Evolutionary conservation across 2,329 filamentous ascomycete species (phyloP).

Genomic region (Fusarium sterilihyphosum): DNA sequence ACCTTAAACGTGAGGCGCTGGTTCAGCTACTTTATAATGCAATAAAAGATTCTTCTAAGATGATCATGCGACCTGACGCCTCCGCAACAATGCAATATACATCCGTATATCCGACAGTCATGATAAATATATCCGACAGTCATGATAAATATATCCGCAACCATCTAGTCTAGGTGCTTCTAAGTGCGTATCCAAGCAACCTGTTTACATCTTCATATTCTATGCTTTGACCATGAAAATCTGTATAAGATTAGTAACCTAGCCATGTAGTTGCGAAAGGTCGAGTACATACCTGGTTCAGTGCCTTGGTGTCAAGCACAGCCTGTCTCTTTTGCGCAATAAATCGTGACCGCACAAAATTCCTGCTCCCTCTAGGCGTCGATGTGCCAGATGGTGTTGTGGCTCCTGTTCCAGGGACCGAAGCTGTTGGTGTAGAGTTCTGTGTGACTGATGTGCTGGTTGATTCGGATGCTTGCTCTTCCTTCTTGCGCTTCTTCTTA

Average conservation of each 20-base stretch:
- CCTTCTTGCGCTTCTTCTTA: conserved; percentile 61
- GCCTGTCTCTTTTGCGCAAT: conserved; percentile 91
- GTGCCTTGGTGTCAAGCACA: conserved; percentile 79
- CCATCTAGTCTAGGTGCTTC: conserved; percentile 10
- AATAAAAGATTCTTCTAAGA: conserved; percentile 6
- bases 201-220: not conserved
- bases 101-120: not conserved
- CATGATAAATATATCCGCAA: not conserved
- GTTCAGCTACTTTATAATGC: not conserved
- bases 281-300: conserved; percentile 78
- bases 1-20: no score
- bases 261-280: not conserved
- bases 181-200: not conserved
- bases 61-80: conserved; percentile 9
- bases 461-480: conserved; percentile 44
- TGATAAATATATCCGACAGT: not conserved
- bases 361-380: conserved; percentile 66
- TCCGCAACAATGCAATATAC: not conserved
- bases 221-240: conserved; percentile 75
- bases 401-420: conserved; percentile 50
- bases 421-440: conserved; percentile 41
- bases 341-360: conserved; percentile 80
- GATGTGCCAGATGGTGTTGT: conserved; percentile 56
- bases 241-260: conserved; percentile 49
- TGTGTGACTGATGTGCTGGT: conserved; percentile 20